Evolutionary conservation across 768 basidiomycete species (phyloP), one percentile per base, ranked within the genome.

Genomic region (Boletus rubroflammeus): DNA sequence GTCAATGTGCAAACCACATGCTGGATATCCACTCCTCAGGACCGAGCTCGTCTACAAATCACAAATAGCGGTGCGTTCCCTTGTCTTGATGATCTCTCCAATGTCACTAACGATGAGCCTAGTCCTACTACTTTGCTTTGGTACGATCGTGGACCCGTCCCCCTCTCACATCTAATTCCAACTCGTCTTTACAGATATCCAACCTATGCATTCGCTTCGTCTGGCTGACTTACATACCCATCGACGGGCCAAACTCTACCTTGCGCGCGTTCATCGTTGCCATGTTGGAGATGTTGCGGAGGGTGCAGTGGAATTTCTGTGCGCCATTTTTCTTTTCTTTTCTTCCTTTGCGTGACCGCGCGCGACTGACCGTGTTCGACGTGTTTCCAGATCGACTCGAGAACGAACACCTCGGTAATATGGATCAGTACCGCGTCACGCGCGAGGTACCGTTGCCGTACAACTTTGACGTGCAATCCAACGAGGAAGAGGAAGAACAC

Each of bases 251-350:
- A 0, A 73, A 76, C 54, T 68, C 78, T 45, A 74, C 76, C 57
- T 36, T 88, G 26, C 80, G 88, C 23, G 74, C 82, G 0, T 93
- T 90, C 69, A 76, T 92, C 39, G 80, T 75, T 4, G 90, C 78
- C 6, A 59, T 86, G 47, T 63, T 91, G 36, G 95, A 98, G 65
- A 81, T 92, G 67, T 60, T 91, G 6, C 74, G 95, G 23, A 77
- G 95, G 41, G 83, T 83, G 73, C 89, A 90, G 60, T 98, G 95
- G 95, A 96, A 96, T 68, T 89, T 94, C 63, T 87, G 90, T 92
- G 53, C 64, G 89, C 11, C 2, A 0, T 19, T 5, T 26, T 23
- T 9, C 71, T 28, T 38, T 44, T 31, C 23, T 10, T 11, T 23
- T 19, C 34, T 17, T 36, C 32, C 17, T 26, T 26, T n/a, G 17